phyloP scores from a whole-genome alignment of 805 yeast species.

The Spathaspora hagerdaliae region DNA sequence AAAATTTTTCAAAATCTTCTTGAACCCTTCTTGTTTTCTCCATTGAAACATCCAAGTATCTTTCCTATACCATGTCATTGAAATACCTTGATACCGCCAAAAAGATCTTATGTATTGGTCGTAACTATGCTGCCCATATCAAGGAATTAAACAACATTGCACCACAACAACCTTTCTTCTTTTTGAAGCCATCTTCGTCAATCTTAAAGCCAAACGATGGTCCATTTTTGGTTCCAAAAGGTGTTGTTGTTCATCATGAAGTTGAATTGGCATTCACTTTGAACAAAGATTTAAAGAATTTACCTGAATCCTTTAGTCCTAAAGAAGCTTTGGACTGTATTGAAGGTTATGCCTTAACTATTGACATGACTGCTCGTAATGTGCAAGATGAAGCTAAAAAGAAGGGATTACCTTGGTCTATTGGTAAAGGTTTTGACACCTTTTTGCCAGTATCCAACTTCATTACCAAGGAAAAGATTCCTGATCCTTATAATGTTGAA shows the following conservation, averaged over 20 bases:
- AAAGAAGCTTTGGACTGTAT: slow-evolving; percentile 73
- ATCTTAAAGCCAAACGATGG: slow-evolving; percentile 59
- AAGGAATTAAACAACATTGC: slow-evolving; percentile 77
- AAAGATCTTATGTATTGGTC: slow-evolving; percentile 90
- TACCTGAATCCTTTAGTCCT: slow-evolving; percentile 54
- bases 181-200: slow-evolving; percentile 83
- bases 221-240: slow-evolving; percentile 78
- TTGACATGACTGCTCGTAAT: slow-evolving; percentile 93
- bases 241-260: slow-evolving; percentile 88
- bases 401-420: slow-evolving; percentile 95
- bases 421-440: slow-evolving; percentile 95
- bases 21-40: not conserved
- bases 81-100: slow-evolving; percentile 58
- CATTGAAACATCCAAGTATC: not conserved
- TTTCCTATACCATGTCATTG: slow-evolving; percentile 34
- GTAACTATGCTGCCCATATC: slow-evolving; percentile 96
- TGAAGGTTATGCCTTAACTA: slow-evolving; percentile 82
- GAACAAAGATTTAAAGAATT: slow-evolving; percentile 58
- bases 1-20: not conserved
- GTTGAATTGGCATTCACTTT: slow-evolving; percentile 84
- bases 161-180: slow-evolving; percentile 88
- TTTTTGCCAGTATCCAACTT: slow-evolving; percentile 82
- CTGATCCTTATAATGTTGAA: slow-evolving; percentile 70
- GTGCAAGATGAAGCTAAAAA: slow-evolving; percentile 92
- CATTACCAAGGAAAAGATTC: slow-evolving; percentile 61